Conservation (phyloP, 345 rosid genomes). For the Kandelia obovata region DNA sequence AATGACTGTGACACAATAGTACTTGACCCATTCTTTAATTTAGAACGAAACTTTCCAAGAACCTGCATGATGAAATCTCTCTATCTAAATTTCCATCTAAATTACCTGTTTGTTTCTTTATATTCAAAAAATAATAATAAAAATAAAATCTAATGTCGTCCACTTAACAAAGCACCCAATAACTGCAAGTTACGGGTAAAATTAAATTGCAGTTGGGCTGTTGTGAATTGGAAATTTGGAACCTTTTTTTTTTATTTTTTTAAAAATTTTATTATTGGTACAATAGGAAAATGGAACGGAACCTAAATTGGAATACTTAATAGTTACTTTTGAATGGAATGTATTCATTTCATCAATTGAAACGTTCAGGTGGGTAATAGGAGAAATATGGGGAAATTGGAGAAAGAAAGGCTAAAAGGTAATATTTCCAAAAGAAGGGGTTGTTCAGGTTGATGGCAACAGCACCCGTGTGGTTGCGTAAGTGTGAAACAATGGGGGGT, state of each 20-base stretch:
- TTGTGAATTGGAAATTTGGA: no score
- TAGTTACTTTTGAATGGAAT: neutral
- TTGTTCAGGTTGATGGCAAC: conserved; percentile 18
- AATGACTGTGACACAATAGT: conserved; percentile 21
- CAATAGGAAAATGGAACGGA: neutral
- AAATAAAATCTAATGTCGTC: no score
- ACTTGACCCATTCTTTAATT: neutral
- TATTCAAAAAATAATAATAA: no score
- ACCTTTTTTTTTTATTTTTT: no score
- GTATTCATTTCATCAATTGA: neutral
- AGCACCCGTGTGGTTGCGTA: conserved; percentile 28
- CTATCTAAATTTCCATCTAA: no score
- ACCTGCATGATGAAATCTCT: no score
- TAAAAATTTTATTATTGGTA: no score
- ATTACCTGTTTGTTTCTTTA: no score
- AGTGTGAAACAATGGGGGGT: conserved; percentile 14
- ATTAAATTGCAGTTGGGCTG: no score
- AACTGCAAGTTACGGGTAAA: no score
- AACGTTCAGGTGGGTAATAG: neutral
- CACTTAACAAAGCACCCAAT: no score
- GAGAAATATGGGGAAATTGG: neutral
- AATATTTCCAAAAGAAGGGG: conserved; percentile 16
- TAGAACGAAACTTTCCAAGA: neutral
- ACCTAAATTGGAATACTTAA: neutral
- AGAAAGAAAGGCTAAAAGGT: conserved; percentile 4